Percentiles rank a stretch among this genome's conserved stretches.
phyloP scores from a whole-genome alignment of 192 early-diverging fungal species.

The Gamsiella multidivaricata region DNA sequence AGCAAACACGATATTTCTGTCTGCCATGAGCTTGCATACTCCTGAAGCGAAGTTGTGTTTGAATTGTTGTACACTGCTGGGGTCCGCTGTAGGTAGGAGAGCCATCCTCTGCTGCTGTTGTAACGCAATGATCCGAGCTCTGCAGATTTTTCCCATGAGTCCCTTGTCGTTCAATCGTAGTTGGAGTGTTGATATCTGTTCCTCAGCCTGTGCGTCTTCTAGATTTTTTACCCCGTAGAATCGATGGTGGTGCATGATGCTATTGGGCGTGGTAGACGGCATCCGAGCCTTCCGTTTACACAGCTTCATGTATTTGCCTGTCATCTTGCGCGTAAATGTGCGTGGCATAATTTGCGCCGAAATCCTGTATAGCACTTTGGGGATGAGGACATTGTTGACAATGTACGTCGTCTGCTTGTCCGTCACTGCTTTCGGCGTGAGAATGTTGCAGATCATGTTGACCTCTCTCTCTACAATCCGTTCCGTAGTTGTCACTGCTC shows the following conservation, averaged over 20 bases:
- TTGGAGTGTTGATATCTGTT: constrained; percentile 20
- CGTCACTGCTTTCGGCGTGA: constrained; percentile 6
- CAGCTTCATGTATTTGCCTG: constrained; percentile 17
- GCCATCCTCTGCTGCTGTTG: background rate
- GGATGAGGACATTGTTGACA: constrained; percentile 16
- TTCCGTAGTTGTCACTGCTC: background rate
- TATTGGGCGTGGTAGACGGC: constrained; percentile 11
- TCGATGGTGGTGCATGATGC: constrained; percentile 15
- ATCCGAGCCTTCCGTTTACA: background rate
- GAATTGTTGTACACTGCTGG: background rate
- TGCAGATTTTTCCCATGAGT: background rate
- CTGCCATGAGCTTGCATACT: constrained; percentile 10
- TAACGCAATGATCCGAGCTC: constrained; percentile 1
- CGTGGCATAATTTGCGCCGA: background rate
- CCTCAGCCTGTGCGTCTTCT: constrained; percentile 16
- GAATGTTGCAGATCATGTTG: constrained; percentile 15
- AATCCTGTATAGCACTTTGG: background rate
- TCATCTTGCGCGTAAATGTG: background rate
- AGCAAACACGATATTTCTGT: background rate
- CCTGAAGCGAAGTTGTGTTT: background rate
- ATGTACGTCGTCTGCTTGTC: constrained; percentile 14
- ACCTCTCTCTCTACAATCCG: background rate
- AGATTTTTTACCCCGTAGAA: constrained; percentile 1
- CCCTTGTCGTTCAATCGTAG: constrained; percentile 22
- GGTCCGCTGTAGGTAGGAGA: background rate